phyloP scores from a whole-genome alignment of 1,284 basidiomycete genomes.

The Cystobasidium slooffiae region DNA sequence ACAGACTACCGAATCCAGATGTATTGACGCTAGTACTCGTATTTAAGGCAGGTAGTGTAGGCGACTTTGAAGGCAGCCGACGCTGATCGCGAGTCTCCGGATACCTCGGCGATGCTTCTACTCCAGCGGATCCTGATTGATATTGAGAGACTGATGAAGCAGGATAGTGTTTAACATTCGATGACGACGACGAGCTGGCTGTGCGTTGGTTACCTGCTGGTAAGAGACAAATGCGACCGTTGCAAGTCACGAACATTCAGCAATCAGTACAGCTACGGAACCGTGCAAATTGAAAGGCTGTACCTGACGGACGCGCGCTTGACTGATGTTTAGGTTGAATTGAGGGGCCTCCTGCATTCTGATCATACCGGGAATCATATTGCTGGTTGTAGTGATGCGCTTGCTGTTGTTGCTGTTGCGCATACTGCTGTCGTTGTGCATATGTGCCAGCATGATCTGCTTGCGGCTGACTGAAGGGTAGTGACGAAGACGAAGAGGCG shows the following conservation, averaged over 20 bases:
- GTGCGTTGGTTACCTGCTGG: neutral
- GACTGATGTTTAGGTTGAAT: neutral
- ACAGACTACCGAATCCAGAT: slow-evolving; percentile 17
- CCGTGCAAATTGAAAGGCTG: slow-evolving; percentile 9
- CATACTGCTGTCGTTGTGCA: neutral
- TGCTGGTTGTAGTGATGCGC: neutral
- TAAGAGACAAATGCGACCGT: too few relatives aligned
- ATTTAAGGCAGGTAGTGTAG: slow-evolving; percentile 14
- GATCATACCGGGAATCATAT: neutral
- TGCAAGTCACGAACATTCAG: too few relatives aligned
- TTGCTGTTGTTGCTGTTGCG: slow-evolving; percentile 1
- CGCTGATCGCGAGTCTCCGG: neutral
- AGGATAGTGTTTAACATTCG: neutral
- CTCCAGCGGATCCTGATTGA: neutral
- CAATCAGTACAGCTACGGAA: too few relatives aligned
- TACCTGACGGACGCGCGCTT: neutral
- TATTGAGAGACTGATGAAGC: neutral
- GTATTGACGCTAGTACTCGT: neutral
- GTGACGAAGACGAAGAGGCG: neutral
- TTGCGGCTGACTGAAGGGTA: neutral
- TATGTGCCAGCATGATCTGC: neutral
- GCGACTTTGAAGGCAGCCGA: slow-evolving; percentile 8
- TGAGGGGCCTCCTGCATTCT: neutral
- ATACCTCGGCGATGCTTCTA: neutral
- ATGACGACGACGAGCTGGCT: neutral